Evolutionary conservation across 768 basidiomycete species (phyloP).

Genomic region (Tylopilus vinaceipallidus): DNA sequence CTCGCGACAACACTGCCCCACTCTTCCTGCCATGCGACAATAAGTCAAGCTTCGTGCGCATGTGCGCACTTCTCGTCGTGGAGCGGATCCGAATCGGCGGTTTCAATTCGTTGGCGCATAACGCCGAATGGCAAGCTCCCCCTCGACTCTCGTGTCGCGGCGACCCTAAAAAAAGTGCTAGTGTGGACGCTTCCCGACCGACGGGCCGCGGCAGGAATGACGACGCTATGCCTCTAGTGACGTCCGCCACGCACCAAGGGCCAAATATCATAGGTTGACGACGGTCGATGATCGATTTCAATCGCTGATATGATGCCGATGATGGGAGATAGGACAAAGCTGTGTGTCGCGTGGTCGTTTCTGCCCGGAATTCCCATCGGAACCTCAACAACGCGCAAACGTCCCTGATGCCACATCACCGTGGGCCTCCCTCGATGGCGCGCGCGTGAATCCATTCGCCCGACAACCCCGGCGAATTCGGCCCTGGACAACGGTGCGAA

Average conservation of each 20-base stretch:
- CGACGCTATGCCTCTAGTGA: background rate
- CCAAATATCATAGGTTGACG: background rate
- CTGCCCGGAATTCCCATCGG: background rate
- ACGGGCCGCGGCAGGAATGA: background rate
- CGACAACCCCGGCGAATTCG: background rate
- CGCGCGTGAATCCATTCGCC: background rate
- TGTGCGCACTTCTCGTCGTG: background rate
- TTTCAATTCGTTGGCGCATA: background rate
- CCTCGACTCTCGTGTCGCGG: background rate
- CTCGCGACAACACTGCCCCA: slow-evolving; percentile 1
- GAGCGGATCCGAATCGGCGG: background rate
- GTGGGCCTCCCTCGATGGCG: background rate
- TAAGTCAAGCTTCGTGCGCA: background rate
- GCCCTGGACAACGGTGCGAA: background rate
- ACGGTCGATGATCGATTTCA: background rate
- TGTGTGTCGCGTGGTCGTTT: background rate
- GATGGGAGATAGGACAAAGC: background rate
- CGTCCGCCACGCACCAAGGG: background rate
- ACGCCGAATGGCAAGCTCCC: background rate
- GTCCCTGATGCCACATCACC: background rate
- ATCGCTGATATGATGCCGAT: too few relatives aligned
- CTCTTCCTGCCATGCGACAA: background rate
- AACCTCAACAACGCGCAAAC: background rate
- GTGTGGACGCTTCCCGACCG: background rate
- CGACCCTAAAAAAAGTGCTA: background rate